Conservation (phyloP, 768 basidiomycete species). For the Suillus hirtellus region DNA sequence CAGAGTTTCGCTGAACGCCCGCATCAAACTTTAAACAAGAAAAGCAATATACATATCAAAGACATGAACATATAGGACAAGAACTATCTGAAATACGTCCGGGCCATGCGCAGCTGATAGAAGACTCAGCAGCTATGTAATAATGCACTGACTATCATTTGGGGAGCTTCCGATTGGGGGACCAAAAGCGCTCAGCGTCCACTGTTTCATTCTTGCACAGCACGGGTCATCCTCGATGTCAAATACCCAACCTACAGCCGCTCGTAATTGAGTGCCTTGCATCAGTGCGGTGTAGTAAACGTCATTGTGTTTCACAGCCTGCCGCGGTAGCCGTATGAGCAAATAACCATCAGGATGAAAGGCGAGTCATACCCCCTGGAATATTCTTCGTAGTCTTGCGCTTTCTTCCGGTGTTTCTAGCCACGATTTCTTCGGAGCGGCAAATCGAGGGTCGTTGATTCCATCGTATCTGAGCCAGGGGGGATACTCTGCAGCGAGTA, state of each 20-base stretch:
- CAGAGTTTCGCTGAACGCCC: neutral
- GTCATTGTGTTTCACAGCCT: slow-evolving; percentile 4
- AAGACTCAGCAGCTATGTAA: neutral
- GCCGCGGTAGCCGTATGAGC: neutral
- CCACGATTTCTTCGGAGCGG: slow-evolving; percentile 10
- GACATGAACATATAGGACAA: neutral
- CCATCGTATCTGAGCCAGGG: slow-evolving; percentile 26
- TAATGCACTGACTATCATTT: slow-evolving; percentile 3
- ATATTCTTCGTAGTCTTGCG: slow-evolving; percentile 4
- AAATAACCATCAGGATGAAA: neutral
- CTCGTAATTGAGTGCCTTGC: slow-evolving; percentile 13
- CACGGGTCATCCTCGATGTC: slow-evolving; percentile 8
- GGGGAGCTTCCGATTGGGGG: slow-evolving; percentile 9
- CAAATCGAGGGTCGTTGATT: slow-evolving; percentile 17
- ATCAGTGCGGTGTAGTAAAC: slow-evolving; percentile 10
- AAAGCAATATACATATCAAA: neutral
- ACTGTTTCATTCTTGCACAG: slow-evolving; percentile 12
- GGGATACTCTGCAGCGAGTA: slow-evolving; percentile 26
- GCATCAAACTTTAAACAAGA: neutral
- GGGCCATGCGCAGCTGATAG: neutral
- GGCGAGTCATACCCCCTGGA: slow-evolving; percentile 3
- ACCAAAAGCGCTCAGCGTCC: slow-evolving; percentile 14
- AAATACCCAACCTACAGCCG: slow-evolving; percentile 14
- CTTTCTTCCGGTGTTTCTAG: slow-evolving; percentile 13
- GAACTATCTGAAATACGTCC: neutral